Evolutionary conservation across 176 grass and related monocot species (phyloP).

Genomic region (Dactylis glomerata): DNA sequence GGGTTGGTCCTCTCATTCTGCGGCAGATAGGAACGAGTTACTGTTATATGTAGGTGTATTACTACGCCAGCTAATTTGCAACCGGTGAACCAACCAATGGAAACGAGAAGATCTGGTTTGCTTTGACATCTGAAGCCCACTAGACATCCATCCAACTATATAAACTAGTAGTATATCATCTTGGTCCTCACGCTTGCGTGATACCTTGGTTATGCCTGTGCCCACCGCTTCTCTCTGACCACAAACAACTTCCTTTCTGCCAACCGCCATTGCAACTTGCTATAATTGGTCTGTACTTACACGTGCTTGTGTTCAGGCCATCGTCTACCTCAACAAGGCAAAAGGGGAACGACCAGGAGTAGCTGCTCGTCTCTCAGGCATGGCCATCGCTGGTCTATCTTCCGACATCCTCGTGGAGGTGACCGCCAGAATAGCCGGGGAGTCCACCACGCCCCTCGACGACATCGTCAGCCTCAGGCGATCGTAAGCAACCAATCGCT

Average conservation of each 20-base stretch:
- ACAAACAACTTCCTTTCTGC: conserved; percentile 28
- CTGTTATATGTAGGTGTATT: background rate
- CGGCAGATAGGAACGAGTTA: background rate
- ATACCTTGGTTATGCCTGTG: background rate
- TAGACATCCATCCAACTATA: background rate
- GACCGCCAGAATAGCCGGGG: conserved; percentile 11
- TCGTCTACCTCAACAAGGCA: conserved; percentile 28
- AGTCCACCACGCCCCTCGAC: conserved; percentile 19
- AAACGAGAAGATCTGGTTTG: background rate
- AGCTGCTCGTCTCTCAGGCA: background rate
- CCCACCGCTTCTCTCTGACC: conserved; percentile 21
- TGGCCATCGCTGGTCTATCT: conserved; percentile 31
- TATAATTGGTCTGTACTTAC: conserved; percentile 37
- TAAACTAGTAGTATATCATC: background rate
- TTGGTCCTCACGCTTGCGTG: background rate
- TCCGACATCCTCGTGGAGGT: conserved; percentile 39
- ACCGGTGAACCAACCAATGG: background rate
- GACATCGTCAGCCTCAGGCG: conserved; percentile 32
- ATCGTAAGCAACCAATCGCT: conserved; percentile 36
- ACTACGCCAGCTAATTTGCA: background rate
- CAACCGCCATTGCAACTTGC: conserved; percentile 12
- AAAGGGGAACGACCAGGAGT: background rate
- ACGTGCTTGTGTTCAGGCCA: conserved; percentile 11
- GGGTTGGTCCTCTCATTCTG: background rate
- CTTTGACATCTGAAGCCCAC: conserved; percentile 1